Conservation (phyloP, 805 yeast genomes). For the Wickerhamiella siamensis region DNA sequence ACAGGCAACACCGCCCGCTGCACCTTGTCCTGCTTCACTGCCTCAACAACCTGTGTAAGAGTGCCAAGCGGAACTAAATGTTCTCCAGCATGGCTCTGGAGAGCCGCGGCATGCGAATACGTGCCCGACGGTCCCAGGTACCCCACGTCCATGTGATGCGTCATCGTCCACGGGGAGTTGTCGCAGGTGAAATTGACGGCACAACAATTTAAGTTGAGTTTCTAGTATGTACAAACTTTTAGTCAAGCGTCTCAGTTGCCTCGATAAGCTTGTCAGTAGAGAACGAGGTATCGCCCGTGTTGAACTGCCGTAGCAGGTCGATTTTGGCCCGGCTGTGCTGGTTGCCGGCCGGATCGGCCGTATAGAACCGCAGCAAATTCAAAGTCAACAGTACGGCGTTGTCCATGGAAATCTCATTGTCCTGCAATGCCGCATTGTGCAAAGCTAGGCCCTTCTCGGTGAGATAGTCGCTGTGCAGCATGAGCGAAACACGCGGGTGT, state of each 20-base stretch:
- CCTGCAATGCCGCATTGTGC: constrained; percentile 71
- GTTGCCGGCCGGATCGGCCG: constrained; percentile 27
- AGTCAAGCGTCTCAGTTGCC: constrained; percentile 61
- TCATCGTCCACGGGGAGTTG: neutral
- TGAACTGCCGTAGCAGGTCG: constrained; percentile 53
- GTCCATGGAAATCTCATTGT: constrained; percentile 46
- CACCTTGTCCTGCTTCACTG: constrained; percentile 33
- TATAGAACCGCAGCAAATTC: constrained; percentile 39
- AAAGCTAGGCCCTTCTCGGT: constrained; percentile 47
- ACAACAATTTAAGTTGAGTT: too few relatives aligned
- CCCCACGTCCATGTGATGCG: constrained; percentile 26
- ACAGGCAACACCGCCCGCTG: constrained; percentile 73
- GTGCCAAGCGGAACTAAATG: constrained; percentile 17
- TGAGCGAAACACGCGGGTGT: constrained; percentile 83
- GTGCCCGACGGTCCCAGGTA: constrained; percentile 88
- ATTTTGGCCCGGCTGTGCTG: constrained; percentile 31
- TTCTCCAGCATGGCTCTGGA: constrained; percentile 6
- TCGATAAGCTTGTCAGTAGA: constrained; percentile 50
- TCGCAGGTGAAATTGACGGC: too few relatives aligned
- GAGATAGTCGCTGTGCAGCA: constrained; percentile 68
- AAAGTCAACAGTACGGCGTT: constrained; percentile 58
- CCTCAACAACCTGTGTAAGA: constrained; percentile 45
- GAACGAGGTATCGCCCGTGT: constrained; percentile 52
- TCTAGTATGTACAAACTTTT: too few relatives aligned
- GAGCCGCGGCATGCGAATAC: constrained; percentile 67